phyloP scores from a whole-genome alignment of 306 rosid genomes.

The Prosopis cineraria region DNA sequence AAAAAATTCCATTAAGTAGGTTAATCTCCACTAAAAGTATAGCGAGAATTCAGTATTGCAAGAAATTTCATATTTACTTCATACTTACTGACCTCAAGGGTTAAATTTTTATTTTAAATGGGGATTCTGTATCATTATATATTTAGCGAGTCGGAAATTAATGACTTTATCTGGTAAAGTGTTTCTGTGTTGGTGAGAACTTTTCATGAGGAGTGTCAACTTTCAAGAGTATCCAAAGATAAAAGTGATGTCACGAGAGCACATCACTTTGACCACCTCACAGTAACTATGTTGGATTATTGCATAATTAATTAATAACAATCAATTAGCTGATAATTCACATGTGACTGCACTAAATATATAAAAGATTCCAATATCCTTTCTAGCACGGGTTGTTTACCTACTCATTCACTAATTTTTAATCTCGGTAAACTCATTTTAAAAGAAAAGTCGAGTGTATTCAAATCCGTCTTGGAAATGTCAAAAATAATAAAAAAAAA shows the following conservation, averaged over 20 bases:
- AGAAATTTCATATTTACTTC: not conserved
- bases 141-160: not conserved
- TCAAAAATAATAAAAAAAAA: not conserved
- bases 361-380: not conserved
- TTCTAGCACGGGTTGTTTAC: too few species aligned
- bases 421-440: not conserved
- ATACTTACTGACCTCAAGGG: not conserved
- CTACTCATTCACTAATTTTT: too few species aligned
- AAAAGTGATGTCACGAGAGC: not conserved
- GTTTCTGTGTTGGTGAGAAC: not conserved
- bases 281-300: not conserved
- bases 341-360: not conserved
- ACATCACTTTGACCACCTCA: not conserved
- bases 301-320: not conserved
- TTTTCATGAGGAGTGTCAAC: not conserved
- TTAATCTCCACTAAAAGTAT: too few species aligned
- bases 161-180: not conserved
- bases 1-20: too few species aligned
- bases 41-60: too few species aligned
- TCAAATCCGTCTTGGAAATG: not conserved
- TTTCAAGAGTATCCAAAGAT: not conserved
- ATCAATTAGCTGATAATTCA: not conserved
- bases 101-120: not conserved
- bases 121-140: not conserved
- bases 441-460: not conserved